Conservation (phyloP, 805 yeast species). For the Ogataea haglerorum region DNA sequence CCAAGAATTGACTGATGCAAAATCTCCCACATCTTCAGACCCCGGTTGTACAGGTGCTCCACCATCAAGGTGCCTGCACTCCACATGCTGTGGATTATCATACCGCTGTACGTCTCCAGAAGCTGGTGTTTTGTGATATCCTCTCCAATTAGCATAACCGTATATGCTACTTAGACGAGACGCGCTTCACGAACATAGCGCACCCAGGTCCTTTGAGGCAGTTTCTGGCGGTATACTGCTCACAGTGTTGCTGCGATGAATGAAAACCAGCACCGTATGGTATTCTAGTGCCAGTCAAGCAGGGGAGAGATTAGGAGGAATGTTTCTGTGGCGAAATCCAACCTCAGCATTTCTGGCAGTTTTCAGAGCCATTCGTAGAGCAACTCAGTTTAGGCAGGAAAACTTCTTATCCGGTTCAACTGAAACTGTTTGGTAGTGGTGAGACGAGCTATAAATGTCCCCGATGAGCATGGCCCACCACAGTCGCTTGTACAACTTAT, state of each 20-base stretch:
- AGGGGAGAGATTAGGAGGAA: conserved; percentile 46
- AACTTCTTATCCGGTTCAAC: conserved; percentile 24
- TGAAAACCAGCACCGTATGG: conserved; percentile 62
- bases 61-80: conserved; percentile 67
- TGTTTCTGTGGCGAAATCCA: conserved; percentile 9
- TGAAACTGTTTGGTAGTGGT: conserved; percentile 66
- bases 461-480: conserved; percentile 78
- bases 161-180: conserved; percentile 76
- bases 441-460: conserved; percentile 64
- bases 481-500: conserved; percentile 56
- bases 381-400: conserved; percentile 62
- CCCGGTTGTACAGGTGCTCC: conserved; percentile 50
- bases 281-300: conserved; percentile 64
- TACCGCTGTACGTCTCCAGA: conserved; percentile 34
- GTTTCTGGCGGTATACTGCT: conserved; percentile 23
- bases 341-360: neutral
- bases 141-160: conserved; percentile 62
- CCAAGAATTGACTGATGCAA: conserved; percentile 24
- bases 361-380: conserved; percentile 54
- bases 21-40: conserved; percentile 21
- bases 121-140: conserved; percentile 55
- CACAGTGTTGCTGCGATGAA: conserved; percentile 65
- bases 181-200: conserved; percentile 72
- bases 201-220: conserved; percentile 38
- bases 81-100: conserved; percentile 46